Base-by-base conservation (phyloP, 1,284 basidiomycete species). In the Xerocomus nothofagi region DNA sequence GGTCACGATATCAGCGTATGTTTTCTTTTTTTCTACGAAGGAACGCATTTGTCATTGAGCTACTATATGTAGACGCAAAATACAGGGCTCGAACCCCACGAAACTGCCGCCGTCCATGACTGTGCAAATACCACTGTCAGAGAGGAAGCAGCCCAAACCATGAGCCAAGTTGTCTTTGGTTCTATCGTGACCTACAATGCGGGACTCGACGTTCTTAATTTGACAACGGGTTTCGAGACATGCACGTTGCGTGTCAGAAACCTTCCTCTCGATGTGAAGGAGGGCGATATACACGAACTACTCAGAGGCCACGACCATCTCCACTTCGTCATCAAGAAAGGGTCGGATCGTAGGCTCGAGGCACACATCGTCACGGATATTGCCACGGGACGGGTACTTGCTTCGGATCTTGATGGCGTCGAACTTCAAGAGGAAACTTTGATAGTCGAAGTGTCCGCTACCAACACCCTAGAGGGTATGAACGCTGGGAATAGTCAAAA, bases 181-280 rank as follows among this genome's bases (percentile, higher is more conserved):
- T 75, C 75, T 14, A 74, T 80, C 33, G 73, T 78, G 18, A 76
- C 75, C 4, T 79, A 67, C 39, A 66, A 67, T n/a, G 73, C 77
- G 3, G 79, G 79, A 6, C 57, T 80, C 30, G 61, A 73, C 18
- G 65, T 81, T 23, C 59, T 58, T 42, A 58, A 62, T n/a, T 53
- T 79, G 27, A 57, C 76, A 21, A 62, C 72, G 15, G 78, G 79
- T 6, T 80, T 78, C 53, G 76, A 81, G 37, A 69, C 74, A 8
- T 78, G 77, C 55, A 68, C 67, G 14, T 57, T 81, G 18, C 69
- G 61, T 1, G 65, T 81, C 29, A 66, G 65, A 40, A 71, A 72
- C 39, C 64, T 81, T n/a, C 75, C 77, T 3, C 37, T 48, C 20
- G 59, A 72, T 26, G 67, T 70, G 3, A 70, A 58, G 36, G 57